Base-by-base conservation (phyloP, 2,329 filamentous ascomycete species). In the Aspergillus uvarum region DNA sequence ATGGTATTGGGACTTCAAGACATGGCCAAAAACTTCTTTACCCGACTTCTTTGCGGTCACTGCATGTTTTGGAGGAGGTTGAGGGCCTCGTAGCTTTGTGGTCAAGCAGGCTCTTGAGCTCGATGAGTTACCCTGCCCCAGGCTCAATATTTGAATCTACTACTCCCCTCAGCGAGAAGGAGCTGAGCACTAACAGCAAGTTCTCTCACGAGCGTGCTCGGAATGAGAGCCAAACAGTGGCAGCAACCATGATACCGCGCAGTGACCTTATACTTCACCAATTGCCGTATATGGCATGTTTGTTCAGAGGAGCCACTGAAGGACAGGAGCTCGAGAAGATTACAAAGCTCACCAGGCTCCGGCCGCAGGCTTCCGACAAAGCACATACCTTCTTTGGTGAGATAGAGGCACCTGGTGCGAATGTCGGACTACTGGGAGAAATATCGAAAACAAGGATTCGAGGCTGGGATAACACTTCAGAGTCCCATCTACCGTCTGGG, bases 21-120 rank as follows among this genome's bases (percentile, higher is more conserved):
- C 90, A 92, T 69, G 85, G 89, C 0, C 89, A 88, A 77, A 93
- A 90, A 70, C 96, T 99, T 91, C 96, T 93, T 67, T 99, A 95
- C 70, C 95, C 95, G 0, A 87, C 87, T 0, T 92, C 89, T 58
- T 79, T 96, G 47, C 92, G 92, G 67, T 76, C 97, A 11, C 96
- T 93, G 92, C 85, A 89, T 61, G 84, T 87, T 58, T 89, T 86
- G 63, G 93, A 98, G 72, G 93, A 97, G 72, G 82, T 94, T 5
- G 89, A 91, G 62, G 87, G 85, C 0, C 74, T 91, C 1, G 79
- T 96, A 60, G 54, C 74, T 63, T 61, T 71, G 47, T 82, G 72
- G 76, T 70, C 65, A 73, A 76, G 58, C 63, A 76, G 63, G 57
- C 73, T 65, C 50, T 65, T 74, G 12, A 63, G 71, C 59, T 73